Evolutionary conservation across 345 rosid genomes (phyloP), one percentile per base, ranked within the genome.

Genomic region (Mercurialis annua): DNA sequence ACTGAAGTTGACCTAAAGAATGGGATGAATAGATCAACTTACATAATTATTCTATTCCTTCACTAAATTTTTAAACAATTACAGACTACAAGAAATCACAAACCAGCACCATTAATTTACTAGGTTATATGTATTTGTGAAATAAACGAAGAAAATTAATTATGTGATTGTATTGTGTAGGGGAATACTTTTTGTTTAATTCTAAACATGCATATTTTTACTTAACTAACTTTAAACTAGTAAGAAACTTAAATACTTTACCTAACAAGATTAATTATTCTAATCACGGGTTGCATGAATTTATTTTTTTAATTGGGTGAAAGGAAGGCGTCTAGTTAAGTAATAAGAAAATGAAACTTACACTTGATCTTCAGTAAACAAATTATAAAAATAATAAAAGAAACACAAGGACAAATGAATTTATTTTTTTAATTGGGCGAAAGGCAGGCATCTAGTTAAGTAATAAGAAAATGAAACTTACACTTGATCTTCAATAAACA

Each of bases 1-100:
- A 16, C 40, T 40, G 72, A 67, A 72, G 72, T 70, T 72, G 84
- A 75, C 80, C 64, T 17, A 70, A 70, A 30, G 56, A 50, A 67
- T 27, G 3, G 76, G 78, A 67, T 66, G 44, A 78, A 81, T 61
- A 8, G 58, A 34, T 30, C 78, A 78, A 68, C 85, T 21, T 14
- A 53, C 71, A 57, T 31, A 29, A 30, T 72, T 66, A 50, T 40
- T 53, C 1, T 52, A 61, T 18, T 7, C 44, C 51, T 66, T 47
- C 64, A 24, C 15, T 50, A 27, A 67, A 26, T 31, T 51, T 34
- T 27, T 24, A 31, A 10, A 26, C 59, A 61, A 58, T 26, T 36
- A 38, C 6, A 27, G 11, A 60, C 64, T 21, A 31, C 40, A 70
- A 43, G 46, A 46, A 11, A 53, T 33, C 5, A 23, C 54, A 12